Base-by-base conservation (phyloP, 805 yeast species). In the Ogataea zsoltii region DNA sequence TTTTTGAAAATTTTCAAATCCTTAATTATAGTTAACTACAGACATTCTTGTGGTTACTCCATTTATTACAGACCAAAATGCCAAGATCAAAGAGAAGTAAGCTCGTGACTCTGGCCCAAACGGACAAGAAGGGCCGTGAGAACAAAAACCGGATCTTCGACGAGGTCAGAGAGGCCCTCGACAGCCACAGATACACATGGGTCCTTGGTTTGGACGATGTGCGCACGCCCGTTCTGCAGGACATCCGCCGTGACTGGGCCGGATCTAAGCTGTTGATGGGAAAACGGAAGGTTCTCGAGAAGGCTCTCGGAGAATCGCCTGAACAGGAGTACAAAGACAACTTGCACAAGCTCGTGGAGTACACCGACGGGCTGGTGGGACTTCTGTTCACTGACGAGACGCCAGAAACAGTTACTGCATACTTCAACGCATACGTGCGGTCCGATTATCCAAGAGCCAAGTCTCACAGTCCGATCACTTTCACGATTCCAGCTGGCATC, bases 61-160 rank as follows among this genome's bases (percentile, higher is more conserved):
- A n/a, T 13, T 19, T 11, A 28, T 13, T 12, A 28, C 31, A 28
- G 5, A 15, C 17, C 45, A 71, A 56, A 47, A 92, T 92, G 99
- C 97, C 99, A 51, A 88, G 96, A 79, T 90, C 97, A 30, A 91
- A 83, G 67, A 92, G 98, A 80, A 85, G 97, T 56, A 94, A 88
- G 82, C 83, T 91, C 57, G 96, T 94, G 50, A 88, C 98, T 12
- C 76, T 94, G 58, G 94, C 99, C 31, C 92, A 92, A 65, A 92
- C 98, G 52, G 97, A 90, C 57, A 94, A 90, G 70, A 94, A 94
- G 65, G 97, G 97, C 41, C 83, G 84, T 55, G 97, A 88, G 58
- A 90, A 89, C 70, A 94, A 94, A 67, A 92, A 82, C 57, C 77
- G 92, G 60, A 82, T 92, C 56, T 94, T 90, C 56, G 97, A 91